These are phyloP conservation scores for Lasiodiplodia theobromae DNA, from an alignment of 2,329 filamentous ascomycete genomes.

Conservation along the genomic window DNA sequence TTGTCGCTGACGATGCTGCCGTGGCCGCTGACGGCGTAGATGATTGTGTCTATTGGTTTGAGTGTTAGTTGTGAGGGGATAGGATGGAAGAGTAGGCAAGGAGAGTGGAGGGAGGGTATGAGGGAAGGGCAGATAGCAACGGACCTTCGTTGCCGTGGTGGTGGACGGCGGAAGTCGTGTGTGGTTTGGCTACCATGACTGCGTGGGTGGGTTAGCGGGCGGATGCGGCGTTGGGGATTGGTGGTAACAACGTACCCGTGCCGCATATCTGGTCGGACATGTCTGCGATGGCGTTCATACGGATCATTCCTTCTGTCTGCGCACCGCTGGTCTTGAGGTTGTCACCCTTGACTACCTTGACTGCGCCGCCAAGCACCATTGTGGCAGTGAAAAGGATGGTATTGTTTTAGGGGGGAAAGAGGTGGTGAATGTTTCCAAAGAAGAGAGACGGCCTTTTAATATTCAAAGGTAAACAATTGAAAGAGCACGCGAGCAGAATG, in stretches of 20 bases:
- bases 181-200: conserved; percentile 70
- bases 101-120: no score
- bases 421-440: background rate
- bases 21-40: conserved; percentile 69
- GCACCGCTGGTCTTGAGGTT: conserved; percentile 44
- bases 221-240: background rate
- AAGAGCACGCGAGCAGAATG: background rate
- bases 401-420: background rate
- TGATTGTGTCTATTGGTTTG: conserved; percentile 66
- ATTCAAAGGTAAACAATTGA: background rate
- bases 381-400: background rate
- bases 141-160: conserved; percentile 74
- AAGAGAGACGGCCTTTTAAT: background rate
- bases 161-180: conserved; percentile 67
- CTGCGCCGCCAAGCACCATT: conserved; percentile 29
- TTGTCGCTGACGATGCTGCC: conserved; percentile 67
- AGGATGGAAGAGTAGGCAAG: no score
- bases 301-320: conserved; percentile 59
- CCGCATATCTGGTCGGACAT: conserved; percentile 72
- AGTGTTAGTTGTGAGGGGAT: conserved; percentile 4
- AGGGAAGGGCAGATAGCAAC: no score
- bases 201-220: background rate
- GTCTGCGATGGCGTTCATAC: conserved; percentile 66
- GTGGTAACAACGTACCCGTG: conserved; percentile 57
- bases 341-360: conserved; percentile 19